Evolutionary conservation across 306 rosid species (phyloP).

Genomic region (Purshia tridentata): DNA sequence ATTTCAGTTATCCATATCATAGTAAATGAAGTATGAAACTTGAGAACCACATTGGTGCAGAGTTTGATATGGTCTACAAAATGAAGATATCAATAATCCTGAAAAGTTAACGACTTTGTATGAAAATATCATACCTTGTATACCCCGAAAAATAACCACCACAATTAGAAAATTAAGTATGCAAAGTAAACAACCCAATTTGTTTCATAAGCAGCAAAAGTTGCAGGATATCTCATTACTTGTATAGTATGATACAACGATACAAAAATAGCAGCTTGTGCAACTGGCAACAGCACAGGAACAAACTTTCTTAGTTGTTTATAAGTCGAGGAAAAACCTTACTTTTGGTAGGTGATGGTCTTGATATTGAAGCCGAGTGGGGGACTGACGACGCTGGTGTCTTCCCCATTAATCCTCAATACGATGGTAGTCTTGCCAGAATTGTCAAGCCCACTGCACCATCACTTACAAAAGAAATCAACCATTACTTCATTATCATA

Average conservation of each 20-base stretch:
- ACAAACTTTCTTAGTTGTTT: too few relatives aligned
- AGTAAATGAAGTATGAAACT: neutral
- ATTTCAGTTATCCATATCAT: conserved; percentile 10
- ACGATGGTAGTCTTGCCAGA: conserved; percentile 94
- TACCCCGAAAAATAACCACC: neutral
- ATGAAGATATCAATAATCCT: neutral
- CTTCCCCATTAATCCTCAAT: conserved; percentile 87
- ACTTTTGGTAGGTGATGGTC: conserved; percentile 83
- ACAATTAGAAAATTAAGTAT: neutral
- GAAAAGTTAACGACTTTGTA: neutral
- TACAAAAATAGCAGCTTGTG: too few relatives aligned
- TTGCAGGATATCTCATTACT: too few relatives aligned
- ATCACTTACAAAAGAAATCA: neutral
- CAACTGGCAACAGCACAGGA: too few relatives aligned
- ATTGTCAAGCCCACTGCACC: conserved; percentile 81
- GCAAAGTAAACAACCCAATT: neutral
- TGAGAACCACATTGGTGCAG: neutral
- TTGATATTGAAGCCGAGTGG: conserved; percentile 96
- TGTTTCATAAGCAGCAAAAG: neutral
- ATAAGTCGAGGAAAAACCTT: neutral
- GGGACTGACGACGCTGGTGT: conserved; percentile 90
- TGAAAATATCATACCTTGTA: neutral
- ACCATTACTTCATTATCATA: neutral
- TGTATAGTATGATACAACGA: neutral
- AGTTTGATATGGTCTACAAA: neutral